Evolutionary conservation across 73 alveolate species (phyloP), one percentile per base, ranked within the genome.

Genomic region (Stentor roeselii): DNA sequence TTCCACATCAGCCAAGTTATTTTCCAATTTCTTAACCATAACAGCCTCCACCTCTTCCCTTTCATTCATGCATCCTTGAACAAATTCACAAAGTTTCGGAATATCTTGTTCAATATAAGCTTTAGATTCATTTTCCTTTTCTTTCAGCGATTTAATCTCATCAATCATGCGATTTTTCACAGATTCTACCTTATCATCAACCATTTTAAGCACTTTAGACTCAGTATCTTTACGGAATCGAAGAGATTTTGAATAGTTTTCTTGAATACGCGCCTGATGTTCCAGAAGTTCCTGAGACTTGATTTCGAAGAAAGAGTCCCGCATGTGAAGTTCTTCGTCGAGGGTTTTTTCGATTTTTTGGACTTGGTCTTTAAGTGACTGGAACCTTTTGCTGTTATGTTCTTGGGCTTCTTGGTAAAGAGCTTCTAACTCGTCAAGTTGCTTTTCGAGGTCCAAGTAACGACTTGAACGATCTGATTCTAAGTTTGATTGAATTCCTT

Each of bases 41-140:
- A 76, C 39, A 36, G 60, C 86, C 59, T 93, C 98, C 61, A 83
- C 67, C 75, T 88, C 93, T 75, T 86, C 90, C 80, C 93, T 88
- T 82, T 86, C 95, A 60, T 76, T 59, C 50, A 82, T 86, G 58
- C 86, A 93, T 38, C 75, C 82, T 75, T 88, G 86, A 59, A 93
- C 83, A n/a, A 82, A 84, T 59, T 93, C 98, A 83, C 91, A 91
- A 30, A 93, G 88, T 75, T 88, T 88, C 2, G 98, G 98, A 60
- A 88, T 78, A 85, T 93, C 98, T 32, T 85, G 90, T 75, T 91
- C 95, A 3, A 89, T 82, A 85, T 90, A 87, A 0, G 42, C 30
- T 76, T 83, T 82, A 11, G 88, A 41, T 75, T 86, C 83, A 83
- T 86, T 86, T 3, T 85, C 82, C 35, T 88, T 60, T 60, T 89